phyloP scores from a whole-genome alignment of 2,329 filamentous ascomycete genomes.

The Monascus ruber region DNA sequence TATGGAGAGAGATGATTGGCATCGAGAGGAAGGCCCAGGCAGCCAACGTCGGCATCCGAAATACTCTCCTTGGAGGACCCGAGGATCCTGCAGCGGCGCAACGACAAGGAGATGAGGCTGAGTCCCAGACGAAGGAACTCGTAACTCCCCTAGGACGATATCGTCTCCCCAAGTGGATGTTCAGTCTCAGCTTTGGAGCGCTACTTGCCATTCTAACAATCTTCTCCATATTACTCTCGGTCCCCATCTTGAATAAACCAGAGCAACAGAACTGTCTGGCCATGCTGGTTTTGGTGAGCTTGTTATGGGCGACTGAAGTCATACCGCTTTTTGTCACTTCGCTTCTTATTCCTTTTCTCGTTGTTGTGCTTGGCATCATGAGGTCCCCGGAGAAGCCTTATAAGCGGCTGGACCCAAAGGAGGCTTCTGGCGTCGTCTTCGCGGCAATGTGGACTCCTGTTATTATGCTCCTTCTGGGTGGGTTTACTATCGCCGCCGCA shows the following conservation, averaged over 20 bases:
- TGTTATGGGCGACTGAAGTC: conserved; percentile 94
- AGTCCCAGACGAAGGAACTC: conserved; percentile 55
- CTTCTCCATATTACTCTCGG: conserved; percentile 61
- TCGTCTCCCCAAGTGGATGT: conserved; percentile 66
- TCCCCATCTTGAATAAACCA: conserved; percentile 72
- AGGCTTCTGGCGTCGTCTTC: conserved; percentile 75
- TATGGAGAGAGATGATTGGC: conserved; percentile 98
- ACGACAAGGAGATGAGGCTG: conserved; percentile 74
- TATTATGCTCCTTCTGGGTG: conserved; percentile 93
- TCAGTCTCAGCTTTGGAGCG: conserved; percentile 69
- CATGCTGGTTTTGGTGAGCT: conserved; percentile 82
- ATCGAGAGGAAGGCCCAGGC: conserved; percentile 93
- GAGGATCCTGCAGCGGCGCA: conserved; percentile 56
- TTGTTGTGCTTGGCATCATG: conserved; percentile 75
- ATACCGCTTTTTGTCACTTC: conserved; percentile 97
- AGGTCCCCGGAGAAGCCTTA: conserved; percentile 62
- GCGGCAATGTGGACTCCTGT: conserved; percentile 98
- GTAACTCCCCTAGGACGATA: conserved; percentile 70
- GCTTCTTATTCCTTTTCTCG: conserved; percentile 83
- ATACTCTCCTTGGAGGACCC: conserved; percentile 67
- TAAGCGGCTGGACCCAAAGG: conserved; percentile 62
- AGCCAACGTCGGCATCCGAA: conserved; percentile 69
- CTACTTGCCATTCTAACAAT: conserved; percentile 58
- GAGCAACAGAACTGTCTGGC: conserved; percentile 96
- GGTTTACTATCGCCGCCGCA: conserved; percentile 90